A percentile compares a stretch with the other conserved stretches of the same genome.
Evolutionary conservation across 1,139 yeast genomes (phyloP).

Genomic region (Protomyces lactucae-debilis): DNA sequence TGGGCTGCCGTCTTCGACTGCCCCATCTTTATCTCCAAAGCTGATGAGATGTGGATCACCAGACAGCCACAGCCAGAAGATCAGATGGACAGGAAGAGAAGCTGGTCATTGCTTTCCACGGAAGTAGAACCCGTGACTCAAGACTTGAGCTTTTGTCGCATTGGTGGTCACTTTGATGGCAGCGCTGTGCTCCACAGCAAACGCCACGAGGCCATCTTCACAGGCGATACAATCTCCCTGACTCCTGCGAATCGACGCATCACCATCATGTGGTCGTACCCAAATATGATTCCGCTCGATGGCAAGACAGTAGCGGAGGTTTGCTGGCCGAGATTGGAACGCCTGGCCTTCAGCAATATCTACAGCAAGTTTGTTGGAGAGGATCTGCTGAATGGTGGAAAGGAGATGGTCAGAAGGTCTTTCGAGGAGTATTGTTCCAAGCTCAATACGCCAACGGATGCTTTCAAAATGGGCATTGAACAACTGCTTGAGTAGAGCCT

Average conservation of each 20-base stretch:
- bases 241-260: conserved; percentile 31
- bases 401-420: background rate
- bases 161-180: conserved; percentile 35
- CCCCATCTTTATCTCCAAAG: conserved; percentile 30
- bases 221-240: conserved; percentile 31
- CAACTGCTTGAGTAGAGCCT: too few species aligned
- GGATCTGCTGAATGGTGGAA: background rate
- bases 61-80: background rate
- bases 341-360: background rate
- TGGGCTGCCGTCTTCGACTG: conserved; percentile 37
- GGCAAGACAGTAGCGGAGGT: background rate
- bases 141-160: background rate
- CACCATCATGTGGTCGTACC: conserved; percentile 34
- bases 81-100: too few species aligned
- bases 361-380: background rate
- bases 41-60: conserved; percentile 17
- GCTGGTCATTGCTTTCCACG: background rate
- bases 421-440: background rate
- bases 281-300: conserved; percentile 33
- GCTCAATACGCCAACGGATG: background rate
- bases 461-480: background rate
- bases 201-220: conserved; percentile 15
- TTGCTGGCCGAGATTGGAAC: background rate
- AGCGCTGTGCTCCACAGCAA: conserved; percentile 29
- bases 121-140: background rate